Base-by-base conservation (phyloP, 495 filamentous ascomycete species). In the Monascus purpureus region DNA sequence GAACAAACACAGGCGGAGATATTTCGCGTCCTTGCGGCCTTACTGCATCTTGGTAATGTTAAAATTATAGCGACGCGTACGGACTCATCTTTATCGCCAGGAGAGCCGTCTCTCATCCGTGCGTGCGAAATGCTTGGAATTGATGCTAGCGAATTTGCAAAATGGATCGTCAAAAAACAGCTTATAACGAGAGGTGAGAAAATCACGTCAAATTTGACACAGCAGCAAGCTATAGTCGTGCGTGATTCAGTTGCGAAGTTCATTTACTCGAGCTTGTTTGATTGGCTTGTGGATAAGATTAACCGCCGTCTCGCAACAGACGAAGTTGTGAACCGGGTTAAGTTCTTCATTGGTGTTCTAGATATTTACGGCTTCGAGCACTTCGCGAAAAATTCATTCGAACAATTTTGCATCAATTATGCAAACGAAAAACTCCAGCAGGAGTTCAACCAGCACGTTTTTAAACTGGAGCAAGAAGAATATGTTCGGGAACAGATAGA, bases 311-410 rank as follows among this genome's bases (percentile, higher is more conserved):
- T 99, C 36, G 88, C 90, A 8, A 83, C 86, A 6, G 85, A 93
- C 24, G 80, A 85, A 39, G 83, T 96, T 22, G 55, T 93, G 16
- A 72, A 61, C 43, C 72, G 79, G 22, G 84, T 92, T 30, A 70
- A 62, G 40, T 86, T 82, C n/a, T 99, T 99, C 60, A 99, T 99
- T 43, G 90, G 90, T 45, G 90, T 99, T 23, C 73, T 99, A 33
- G 90, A 99, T 82, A 99, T 99, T 43, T 99, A 99, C 64, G 90
- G 90, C 26, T 99, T 99, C 53, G 90, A 99, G 55, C 90, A 99
- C 59, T 99, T 99, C 46, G 88, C 92, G 31, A 95, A 93, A 63
- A 99, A 99, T 65, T 96, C 92, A 6, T 99, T 99, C 46, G 90
- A 99, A 57, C 90, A 99, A 53, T 99, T 99, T 56, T 99, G 90